Evolutionary conservation across 495 filamentous ascomycete genomes (phyloP), one percentile per base, ranked within the genome.

Genomic region (Penicillium maclennaniae): DNA sequence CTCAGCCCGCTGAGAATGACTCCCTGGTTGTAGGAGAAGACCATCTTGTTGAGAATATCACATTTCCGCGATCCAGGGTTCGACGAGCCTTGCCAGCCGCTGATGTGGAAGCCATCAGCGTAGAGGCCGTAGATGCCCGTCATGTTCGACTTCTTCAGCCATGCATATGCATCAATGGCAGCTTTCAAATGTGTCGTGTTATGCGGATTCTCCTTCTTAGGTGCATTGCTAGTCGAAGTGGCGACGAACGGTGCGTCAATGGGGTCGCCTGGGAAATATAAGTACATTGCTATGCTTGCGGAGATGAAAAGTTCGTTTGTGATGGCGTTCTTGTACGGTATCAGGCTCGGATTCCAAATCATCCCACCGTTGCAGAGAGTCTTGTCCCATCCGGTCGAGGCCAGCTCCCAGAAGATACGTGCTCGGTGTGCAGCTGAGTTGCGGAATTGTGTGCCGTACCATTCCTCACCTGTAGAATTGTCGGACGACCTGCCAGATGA

Each of bases 21-120:
- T 21, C 92, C 92, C 69, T 97, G 92, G 71, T 97, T 97, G 72
- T 97, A 97, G 0, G 92, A 92, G 69, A 93, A 95, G 6, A 96
- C 84, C 84, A 92, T 91, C 46, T 91, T 83, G 67, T 95, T 87
- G 14, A 91, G 80, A 15, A 78, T 65, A 62, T 97, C 89, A 65
- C 90, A 97, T 42, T 81, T 75, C 16, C 69, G 62, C 1, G 77
- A 79, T 39, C 76, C 78, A 9, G 74, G 78, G 39, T 76, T 63
- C 1, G 71, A 61, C 1, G 67, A 49, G 47, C 71, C 68, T 31
- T 67, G 61, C 71, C 83, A 88, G 15, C 84, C 85, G 20, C 74
- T 79, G 70, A 98, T 87, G 66, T 98, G 93, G 68, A 89, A 98
- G 17, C 93, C 93, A 61, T 98, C 93, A 2, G 81, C 83, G 67